A percentile compares a stretch with the other conserved stretches of the same genome.
These are phyloP conservation scores for Dactylellina cionopaga DNA, from an alignment of 2,329 filamentous ascomycete species.

Conservation along the genomic window DNA sequence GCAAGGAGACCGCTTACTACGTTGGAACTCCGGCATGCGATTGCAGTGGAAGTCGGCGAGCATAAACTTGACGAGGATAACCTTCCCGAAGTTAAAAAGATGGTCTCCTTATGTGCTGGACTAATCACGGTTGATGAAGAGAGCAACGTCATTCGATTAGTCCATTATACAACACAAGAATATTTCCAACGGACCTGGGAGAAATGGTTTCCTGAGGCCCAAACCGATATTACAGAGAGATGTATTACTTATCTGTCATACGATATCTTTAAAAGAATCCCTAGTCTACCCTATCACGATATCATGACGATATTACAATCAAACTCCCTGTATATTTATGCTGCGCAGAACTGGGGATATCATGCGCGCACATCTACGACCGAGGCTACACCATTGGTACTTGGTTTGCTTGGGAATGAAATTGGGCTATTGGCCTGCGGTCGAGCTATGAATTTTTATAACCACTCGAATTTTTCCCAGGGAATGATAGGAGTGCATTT, in stretches of 20 bases:
- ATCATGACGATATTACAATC: neutral
- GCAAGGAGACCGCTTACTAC: slow-evolving; percentile 10
- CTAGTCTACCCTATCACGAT: neutral
- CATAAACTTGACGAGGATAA: slow-evolving; percentile 3
- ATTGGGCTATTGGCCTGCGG: neutral
- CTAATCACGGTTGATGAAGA: slow-evolving; percentile 10
- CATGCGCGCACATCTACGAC: neutral
- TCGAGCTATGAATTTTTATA: neutral
- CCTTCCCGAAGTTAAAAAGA: neutral
- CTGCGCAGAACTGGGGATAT: slow-evolving; percentile 13
- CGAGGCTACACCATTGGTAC: neutral
- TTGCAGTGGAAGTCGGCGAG: slow-evolving; percentile 1
- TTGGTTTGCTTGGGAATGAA: neutral
- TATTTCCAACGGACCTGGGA: slow-evolving; percentile 7
- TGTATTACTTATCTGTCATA: slow-evolving; percentile 21
- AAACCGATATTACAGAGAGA: neutral
- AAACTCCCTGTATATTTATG: slow-evolving; percentile 4
- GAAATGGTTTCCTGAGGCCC: neutral
- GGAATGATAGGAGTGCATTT: neutral
- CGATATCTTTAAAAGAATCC: neutral
- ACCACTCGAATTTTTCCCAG: neutral
- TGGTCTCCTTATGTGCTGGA: slow-evolving; percentile 2
- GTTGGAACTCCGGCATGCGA: slow-evolving; percentile 15
- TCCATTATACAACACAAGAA: slow-evolving; percentile 27
- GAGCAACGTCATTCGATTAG: slow-evolving; percentile 6